A percentile compares a stretch with the other conserved stretches of the same genome.
Evolutionary conservation across 2,329 filamentous ascomycete species (phyloP).

Genomic region (Didymella exigua): DNA sequence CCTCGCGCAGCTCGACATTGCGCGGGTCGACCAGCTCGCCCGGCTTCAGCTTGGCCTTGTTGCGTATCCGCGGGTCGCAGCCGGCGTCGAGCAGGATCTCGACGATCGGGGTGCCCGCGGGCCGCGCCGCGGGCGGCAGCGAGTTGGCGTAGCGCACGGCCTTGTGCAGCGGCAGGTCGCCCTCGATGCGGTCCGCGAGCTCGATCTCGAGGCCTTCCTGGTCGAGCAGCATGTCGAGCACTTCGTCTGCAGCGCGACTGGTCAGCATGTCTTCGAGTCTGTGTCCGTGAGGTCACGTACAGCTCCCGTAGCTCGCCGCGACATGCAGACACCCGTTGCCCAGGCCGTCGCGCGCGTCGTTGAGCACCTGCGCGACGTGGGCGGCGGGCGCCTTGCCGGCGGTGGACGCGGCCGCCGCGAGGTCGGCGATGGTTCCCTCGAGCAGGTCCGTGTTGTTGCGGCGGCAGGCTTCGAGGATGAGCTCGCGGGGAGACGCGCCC

Average conservation of each 20-base stretch:
- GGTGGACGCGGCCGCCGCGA: conserved; percentile 53
- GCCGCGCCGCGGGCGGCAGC: conserved; percentile 67
- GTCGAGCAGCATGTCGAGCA: conserved; percentile 82
- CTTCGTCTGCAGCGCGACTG: conserved; percentile 63
- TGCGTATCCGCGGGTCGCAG: conserved; percentile 66
- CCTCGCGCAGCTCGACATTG: conserved; percentile 65
- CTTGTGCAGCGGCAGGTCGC: conserved; percentile 80
- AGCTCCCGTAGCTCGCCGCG: conserved; percentile 83
- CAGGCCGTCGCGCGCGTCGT: conserved; percentile 81
- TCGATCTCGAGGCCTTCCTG: conserved; percentile 87
- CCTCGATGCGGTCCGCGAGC: conserved; percentile 71
- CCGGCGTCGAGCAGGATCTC: conserved; percentile 85
- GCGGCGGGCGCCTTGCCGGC: conserved; percentile 60
- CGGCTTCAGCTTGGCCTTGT: conserved; percentile 75
- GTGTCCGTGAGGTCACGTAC: conserved; percentile 59
- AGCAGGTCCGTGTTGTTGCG: conserved; percentile 90
- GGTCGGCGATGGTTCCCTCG: conserved; percentile 68
- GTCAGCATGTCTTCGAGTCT: background rate
- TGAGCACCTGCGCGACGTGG: conserved; percentile 77
- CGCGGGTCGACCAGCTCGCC: conserved; percentile 74
- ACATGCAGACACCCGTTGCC: conserved; percentile 91
- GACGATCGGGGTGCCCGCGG: conserved; percentile 71
- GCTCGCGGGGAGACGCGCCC: conserved; percentile 85
- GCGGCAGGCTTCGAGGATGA: conserved; percentile 89
- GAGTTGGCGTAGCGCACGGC: conserved; percentile 78